Conservation (phyloP, 176 grass and related monocot genomes). For the Aechmea fasciata region DNA sequence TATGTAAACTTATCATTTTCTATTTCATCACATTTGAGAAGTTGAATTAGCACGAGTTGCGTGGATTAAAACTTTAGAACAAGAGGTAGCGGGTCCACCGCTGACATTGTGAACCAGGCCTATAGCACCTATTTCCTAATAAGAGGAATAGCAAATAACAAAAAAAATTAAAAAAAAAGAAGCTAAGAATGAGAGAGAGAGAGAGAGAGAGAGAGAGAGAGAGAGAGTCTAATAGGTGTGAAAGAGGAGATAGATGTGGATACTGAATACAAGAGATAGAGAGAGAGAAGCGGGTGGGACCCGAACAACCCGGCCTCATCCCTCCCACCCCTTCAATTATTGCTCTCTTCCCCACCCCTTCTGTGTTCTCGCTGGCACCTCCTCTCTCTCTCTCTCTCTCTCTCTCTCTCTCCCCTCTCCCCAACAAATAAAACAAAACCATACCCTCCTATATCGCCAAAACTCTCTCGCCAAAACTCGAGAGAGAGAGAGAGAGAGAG, state of each 20-base stretch:
- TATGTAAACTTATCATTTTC: too few relatives aligned
- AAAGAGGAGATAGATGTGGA: too few relatives aligned
- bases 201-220: slow-evolving; percentile 1
- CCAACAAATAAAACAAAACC: slow-evolving; percentile 10
- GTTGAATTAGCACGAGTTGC: too few relatives aligned
- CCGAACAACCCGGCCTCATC: neutral
- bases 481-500: neutral
- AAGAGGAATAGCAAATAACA: too few relatives aligned
- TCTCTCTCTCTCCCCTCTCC: slow-evolving; percentile 5
- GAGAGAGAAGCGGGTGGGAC: neutral
- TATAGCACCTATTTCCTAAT: too few relatives aligned
- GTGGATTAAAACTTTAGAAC: too few relatives aligned
- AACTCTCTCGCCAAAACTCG: too few relatives aligned
- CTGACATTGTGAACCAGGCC: too few relatives aligned
- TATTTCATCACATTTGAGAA: too few relatives aligned
- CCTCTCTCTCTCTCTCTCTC: neutral
- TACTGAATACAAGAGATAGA: neutral
- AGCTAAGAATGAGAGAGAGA: neutral
- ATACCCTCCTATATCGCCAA: neutral
- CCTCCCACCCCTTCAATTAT: slow-evolving; percentile 12
- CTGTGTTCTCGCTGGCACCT: slow-evolving; percentile 7
- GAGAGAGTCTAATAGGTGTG: neutral
- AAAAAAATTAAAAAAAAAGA: neutral
- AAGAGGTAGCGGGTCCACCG: too few relatives aligned
- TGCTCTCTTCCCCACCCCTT: slow-evolving; percentile 7